Conservation (phyloP, 352 stramenopile species). For the Pythium rhizo-oryzae region DNA sequence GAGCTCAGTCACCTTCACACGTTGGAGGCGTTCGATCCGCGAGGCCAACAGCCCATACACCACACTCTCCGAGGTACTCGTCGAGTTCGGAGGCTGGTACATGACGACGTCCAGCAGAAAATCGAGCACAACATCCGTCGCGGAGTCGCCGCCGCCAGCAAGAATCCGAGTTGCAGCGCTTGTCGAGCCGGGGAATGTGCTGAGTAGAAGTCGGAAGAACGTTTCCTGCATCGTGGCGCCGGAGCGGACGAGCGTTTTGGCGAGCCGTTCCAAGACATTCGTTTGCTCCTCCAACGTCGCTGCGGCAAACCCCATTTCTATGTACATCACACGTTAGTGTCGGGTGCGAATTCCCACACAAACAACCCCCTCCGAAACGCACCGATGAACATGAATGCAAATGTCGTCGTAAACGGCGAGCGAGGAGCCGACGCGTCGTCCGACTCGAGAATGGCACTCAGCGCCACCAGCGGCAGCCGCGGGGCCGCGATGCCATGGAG, state of each 20-base stretch:
- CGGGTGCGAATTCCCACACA: neutral
- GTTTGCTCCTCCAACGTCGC: constrained; percentile 48
- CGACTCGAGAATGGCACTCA: constrained; percentile 44
- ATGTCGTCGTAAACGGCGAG: constrained; percentile 61
- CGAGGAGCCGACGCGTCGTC: constrained; percentile 3
- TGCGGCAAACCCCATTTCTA: constrained; percentile 69
- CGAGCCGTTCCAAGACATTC: constrained; percentile 38
- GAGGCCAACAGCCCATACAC: constrained; percentile 48
- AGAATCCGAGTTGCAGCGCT: constrained; percentile 18
- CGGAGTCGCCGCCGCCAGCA: neutral
- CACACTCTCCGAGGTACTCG: neutral
- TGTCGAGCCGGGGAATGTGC: constrained; percentile 37
- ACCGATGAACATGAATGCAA: constrained; percentile 82
- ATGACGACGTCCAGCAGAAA: constrained; percentile 76
- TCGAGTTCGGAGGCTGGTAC: constrained; percentile 35
- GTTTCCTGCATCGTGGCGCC: constrained; percentile 55
- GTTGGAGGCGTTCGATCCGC: constrained; percentile 55
- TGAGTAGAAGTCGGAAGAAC: constrained; percentile 66
- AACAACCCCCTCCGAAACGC: neutral
- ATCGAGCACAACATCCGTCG: constrained; percentile 51
- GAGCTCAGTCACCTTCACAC: constrained; percentile 44
- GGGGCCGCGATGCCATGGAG: constrained; percentile 55
- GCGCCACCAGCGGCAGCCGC: constrained; percentile 49
- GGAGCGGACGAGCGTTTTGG: constrained; percentile 35
- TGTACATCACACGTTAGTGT: neutral